phyloP scores from a whole-genome alignment of 208 protist genomes.

The Leptomonas pyrrhocoris region DNA sequence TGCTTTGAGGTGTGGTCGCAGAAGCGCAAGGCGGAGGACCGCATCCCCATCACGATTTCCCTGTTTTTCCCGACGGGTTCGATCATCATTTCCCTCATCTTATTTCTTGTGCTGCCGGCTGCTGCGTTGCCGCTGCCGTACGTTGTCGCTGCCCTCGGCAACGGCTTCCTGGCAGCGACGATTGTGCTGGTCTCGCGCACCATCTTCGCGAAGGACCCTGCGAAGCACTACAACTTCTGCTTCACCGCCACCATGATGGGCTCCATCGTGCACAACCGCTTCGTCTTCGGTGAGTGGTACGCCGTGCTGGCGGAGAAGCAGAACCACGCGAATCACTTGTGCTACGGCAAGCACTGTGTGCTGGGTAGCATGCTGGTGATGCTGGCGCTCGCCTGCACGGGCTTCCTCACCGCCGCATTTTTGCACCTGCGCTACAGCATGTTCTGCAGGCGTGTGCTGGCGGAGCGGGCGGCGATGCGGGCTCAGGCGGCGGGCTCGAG shows the following conservation, averaged over 20 bases:
- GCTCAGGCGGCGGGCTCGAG: constrained; percentile 20
- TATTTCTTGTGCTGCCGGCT: constrained; percentile 43
- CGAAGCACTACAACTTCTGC: constrained; percentile 77
- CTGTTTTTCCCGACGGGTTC: constrained; percentile 43
- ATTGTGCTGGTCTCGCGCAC: constrained; percentile 63
- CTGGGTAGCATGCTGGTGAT: constrained; percentile 53
- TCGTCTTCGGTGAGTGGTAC: constrained; percentile 77
- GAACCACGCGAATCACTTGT: constrained; percentile 12
- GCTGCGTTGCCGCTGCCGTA: constrained; percentile 51
- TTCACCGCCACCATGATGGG: constrained; percentile 40
- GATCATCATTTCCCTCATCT: constrained; percentile 45
- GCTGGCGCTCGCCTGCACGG: constrained; percentile 30
- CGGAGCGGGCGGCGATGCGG: constrained; percentile 48
- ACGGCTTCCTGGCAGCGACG: constrained; percentile 56
- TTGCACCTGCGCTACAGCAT: constrained; percentile 44
- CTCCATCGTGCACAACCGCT: constrained; percentile 54
- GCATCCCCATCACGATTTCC: constrained; percentile 54
- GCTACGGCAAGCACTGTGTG: constrained; percentile 44
- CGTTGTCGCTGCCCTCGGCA: constrained; percentile 54
- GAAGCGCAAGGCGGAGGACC: constrained; percentile 43
- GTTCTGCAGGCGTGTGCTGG: constrained; percentile 43
- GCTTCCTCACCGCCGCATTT: constrained; percentile 34
- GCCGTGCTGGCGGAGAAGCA: constrained; percentile 52
- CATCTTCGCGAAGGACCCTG: constrained; percentile 67
- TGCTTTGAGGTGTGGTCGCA: constrained; percentile 56